These are phyloP conservation scores for Colletotrichum tropicale DNA, from an alignment of 2,329 filamentous ascomycete species.

Conservation along the genomic window DNA sequence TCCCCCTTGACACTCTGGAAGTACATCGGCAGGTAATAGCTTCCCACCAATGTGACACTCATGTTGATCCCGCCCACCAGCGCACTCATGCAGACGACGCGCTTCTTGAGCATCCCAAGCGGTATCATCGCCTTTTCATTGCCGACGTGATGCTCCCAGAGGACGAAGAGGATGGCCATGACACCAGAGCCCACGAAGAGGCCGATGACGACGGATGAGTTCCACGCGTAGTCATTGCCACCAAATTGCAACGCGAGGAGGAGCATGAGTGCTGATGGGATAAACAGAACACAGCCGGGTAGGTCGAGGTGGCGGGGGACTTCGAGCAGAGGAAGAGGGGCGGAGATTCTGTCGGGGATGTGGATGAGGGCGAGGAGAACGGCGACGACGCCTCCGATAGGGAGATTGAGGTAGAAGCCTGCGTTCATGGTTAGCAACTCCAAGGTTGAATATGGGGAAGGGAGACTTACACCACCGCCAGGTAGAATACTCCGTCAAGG, in stretches of 20 bases:
- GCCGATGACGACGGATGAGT: conserved; percentile 40
- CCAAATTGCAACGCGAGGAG: conserved; percentile 51
- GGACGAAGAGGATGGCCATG: conserved; percentile 35
- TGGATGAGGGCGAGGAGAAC: conserved; percentile 33
- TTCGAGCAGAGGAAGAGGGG: conserved; percentile 27
- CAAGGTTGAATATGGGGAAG: not conserved
- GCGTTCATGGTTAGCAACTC: not conserved
- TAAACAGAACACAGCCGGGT: conserved; percentile 45
- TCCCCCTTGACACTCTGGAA: conserved; percentile 52
- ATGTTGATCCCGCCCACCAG: conserved; percentile 47
- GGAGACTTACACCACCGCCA: conserved; percentile 46
- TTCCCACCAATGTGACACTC: conserved; percentile 45
- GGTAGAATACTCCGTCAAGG: conserved; percentile 37
- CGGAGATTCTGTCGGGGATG: conserved; percentile 40
- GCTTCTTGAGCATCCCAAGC: conserved; percentile 44
- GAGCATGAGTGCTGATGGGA: conserved; percentile 44
- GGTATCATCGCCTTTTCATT: conserved; percentile 54
- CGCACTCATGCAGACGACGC: conserved; percentile 46
- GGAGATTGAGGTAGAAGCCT: conserved; percentile 53
- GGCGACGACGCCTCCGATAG: conserved; percentile 41
- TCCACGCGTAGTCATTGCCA: conserved; percentile 42
- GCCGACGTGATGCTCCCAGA: conserved; percentile 47
- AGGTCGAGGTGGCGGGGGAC: conserved; percentile 42
- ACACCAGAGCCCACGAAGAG: conserved; percentile 41
- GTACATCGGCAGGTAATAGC: conserved; percentile 56